A percentile compares a stretch with the other conserved stretches of the same genome.
Evolutionary conservation across 768 basidiomycete species (phyloP).

Genomic region (Mycena albidolilacea): DNA sequence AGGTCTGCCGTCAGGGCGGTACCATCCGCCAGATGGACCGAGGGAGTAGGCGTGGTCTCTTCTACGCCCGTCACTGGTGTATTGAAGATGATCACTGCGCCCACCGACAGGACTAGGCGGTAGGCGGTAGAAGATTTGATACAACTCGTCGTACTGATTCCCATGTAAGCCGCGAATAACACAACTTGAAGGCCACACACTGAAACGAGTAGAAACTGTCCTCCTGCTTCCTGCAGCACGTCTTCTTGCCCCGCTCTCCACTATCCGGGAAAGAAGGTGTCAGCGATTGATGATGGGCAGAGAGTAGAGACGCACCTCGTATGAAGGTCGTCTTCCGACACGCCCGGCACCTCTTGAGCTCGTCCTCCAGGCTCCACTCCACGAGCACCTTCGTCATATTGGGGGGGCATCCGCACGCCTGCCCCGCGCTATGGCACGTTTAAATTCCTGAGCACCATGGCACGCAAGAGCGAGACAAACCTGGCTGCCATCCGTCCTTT

Average conservation of each 20-base stretch:
- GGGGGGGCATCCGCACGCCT: conserved; percentile 1
- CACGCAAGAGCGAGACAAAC: neutral
- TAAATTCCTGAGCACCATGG: neutral
- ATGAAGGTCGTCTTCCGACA: conserved; percentile 4
- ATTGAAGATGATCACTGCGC: neutral
- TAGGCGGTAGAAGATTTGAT: neutral
- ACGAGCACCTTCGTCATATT: conserved; percentile 2
- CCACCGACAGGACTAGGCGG: neutral
- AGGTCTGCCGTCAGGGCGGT: neutral
- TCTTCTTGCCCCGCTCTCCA: neutral
- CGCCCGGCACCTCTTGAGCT: neutral
- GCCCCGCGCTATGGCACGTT: neutral
- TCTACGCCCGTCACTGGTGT: neutral
- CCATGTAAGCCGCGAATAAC: neutral
- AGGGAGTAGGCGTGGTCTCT: neutral
- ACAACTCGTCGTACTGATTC: neutral
- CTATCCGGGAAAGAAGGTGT: neutral
- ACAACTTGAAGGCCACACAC: neutral
- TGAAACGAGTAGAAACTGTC: neutral
- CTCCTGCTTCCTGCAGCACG: neutral
- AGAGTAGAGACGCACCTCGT: neutral
- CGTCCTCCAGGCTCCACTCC: neutral
- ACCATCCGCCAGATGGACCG: neutral
- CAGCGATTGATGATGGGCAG: neutral
- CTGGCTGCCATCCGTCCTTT: neutral